Evolutionary conservation across 208 protist species (phyloP), one percentile per base, ranked within the genome.

Genomic region (Crithidia mellificae): DNA sequence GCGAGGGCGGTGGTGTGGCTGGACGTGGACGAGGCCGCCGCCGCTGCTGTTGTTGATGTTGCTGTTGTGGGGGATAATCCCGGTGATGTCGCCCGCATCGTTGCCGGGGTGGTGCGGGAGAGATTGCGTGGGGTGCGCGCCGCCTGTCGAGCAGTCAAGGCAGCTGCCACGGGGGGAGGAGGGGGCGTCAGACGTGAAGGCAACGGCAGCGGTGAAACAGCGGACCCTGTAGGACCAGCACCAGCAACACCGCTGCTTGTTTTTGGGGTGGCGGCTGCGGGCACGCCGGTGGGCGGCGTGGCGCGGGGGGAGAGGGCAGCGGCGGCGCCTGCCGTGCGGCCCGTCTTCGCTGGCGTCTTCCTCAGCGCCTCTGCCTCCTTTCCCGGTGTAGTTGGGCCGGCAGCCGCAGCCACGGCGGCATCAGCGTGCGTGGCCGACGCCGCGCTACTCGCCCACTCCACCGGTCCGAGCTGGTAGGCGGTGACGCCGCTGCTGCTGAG

Each of bases 91-190:
- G n/a, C n/a, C n/a, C n/a, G n/a, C n/a, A n/a, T n/a, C n/a, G n/a
- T n/a, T n/a, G n/a, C n/a, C n/a, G 36, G 17, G 24, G 38, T 46
- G 11, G 41, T 74, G 14, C 14, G 36, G 14, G 73, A 15, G 36
- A 44, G 49, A n/a, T n/a, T 25, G 56, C 56, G 62, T 0, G 70
- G 71, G 25, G 58, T 70, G 55, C 51, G 53, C 9, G 55, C 51
- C 3, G 22, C 15, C 12, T 41, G 39, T n/a, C 61, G 47, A 2
- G 44, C 54, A 2, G 36, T 25, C 19, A 27, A 14, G 2, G 56
- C 57, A 24, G 30, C 39, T 4, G 41, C 41, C 3, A 34, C 43
- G 29, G 55, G 22, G 19, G 64, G 36, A 14, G 58, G 36, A 9
- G 58, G 43, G 36, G 32, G 50, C 2, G 64, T 30, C 11, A 25